These are phyloP conservation scores for Ochetophila trinervis DNA, from an alignment of 306 rosid genomes.

Conservation along the genomic window DNA sequence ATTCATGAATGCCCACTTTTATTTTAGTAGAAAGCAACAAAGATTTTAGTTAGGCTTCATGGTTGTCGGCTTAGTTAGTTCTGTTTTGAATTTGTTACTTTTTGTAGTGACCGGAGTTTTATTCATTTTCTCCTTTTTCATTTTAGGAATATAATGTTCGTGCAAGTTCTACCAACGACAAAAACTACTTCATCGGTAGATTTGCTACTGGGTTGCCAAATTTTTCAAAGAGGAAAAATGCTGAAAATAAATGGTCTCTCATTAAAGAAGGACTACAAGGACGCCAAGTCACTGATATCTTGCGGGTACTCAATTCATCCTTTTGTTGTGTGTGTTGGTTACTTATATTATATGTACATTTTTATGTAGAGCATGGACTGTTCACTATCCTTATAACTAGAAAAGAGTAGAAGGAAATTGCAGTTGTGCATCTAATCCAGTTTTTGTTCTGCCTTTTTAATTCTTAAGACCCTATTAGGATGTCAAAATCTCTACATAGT, in stretches of 20 bases:
- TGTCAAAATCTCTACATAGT: too few relatives aligned
- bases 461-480: not conserved
- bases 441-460: conserved; percentile 1
- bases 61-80: not conserved
- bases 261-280: conserved; percentile 81
- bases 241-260: conserved; percentile 84
- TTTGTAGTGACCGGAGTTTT: not conserved
- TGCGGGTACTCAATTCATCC: conserved; percentile 56
- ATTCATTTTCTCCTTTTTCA: conserved; percentile 7
- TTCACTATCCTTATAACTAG: not conserved
- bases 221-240: conserved; percentile 82
- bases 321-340: not conserved
- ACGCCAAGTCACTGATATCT: conserved; percentile 66
- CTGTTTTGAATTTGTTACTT: not conserved
- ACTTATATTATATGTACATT: not conserved
- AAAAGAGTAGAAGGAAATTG: not conserved
- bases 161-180: conserved; percentile 64
- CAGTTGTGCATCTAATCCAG: not conserved
- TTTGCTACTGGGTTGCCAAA: conserved; percentile 80
- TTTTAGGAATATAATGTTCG: conserved; percentile 87
- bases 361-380: too few relatives aligned
- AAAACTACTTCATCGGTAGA: conserved; percentile 76
- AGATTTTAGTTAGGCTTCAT: not conserved
- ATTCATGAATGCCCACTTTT: not conserved
- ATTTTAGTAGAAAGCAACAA: not conserved